Conservation (phyloP, 2,329 filamentous ascomycete species). For the Arthrocladium fulminans region DNA sequence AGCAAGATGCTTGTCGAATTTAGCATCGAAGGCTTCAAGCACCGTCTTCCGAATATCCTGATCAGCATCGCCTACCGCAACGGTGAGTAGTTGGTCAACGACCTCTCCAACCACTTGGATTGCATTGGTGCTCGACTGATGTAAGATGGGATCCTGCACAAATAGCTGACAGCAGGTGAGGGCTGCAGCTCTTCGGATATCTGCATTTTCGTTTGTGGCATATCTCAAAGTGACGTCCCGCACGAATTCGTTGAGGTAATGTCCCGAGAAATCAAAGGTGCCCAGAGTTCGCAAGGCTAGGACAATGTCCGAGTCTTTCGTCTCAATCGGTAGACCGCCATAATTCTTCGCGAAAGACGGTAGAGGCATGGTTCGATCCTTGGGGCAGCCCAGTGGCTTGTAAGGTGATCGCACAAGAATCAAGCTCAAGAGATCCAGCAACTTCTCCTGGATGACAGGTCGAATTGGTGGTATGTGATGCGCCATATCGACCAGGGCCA, state of each 20-base stretch:
- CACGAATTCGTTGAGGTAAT: slow-evolving; percentile 96
- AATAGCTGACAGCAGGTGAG: slow-evolving; percentile 97
- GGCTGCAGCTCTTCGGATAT: slow-evolving; percentile 87
- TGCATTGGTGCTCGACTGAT: slow-evolving; percentile 93
- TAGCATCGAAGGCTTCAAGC: slow-evolving; percentile 76
- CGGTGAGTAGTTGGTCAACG: slow-evolving; percentile 90
- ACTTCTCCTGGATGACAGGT: slow-evolving; percentile 80
- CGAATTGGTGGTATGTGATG: slow-evolving; percentile 97
- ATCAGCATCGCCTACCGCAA: slow-evolving; percentile 86
- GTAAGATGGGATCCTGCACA: slow-evolving; percentile 91
- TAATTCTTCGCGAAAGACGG: slow-evolving; percentile 82
- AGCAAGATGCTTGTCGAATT: slow-evolving; percentile 92
- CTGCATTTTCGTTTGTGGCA: slow-evolving; percentile 88
- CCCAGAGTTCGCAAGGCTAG: slow-evolving; percentile 88
- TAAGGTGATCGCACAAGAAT: slow-evolving; percentile 90
- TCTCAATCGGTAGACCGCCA: slow-evolving; percentile 71
- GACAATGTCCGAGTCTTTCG: slow-evolving; percentile 75
- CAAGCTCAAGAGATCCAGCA: slow-evolving; percentile 89
- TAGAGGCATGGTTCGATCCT: slow-evolving; percentile 70
- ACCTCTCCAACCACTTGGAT: slow-evolving; percentile 97
- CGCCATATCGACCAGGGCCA: slow-evolving; percentile 95
- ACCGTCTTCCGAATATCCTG: slow-evolving; percentile 83
- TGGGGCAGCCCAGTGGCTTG: slow-evolving; percentile 81
- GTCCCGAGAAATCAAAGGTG: slow-evolving; percentile 89
- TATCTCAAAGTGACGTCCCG: slow-evolving; percentile 97